Evolutionary conservation across 2,329 filamentous ascomycete genomes (phyloP).

Genomic region (Mycosphaerella arachidis): DNA sequence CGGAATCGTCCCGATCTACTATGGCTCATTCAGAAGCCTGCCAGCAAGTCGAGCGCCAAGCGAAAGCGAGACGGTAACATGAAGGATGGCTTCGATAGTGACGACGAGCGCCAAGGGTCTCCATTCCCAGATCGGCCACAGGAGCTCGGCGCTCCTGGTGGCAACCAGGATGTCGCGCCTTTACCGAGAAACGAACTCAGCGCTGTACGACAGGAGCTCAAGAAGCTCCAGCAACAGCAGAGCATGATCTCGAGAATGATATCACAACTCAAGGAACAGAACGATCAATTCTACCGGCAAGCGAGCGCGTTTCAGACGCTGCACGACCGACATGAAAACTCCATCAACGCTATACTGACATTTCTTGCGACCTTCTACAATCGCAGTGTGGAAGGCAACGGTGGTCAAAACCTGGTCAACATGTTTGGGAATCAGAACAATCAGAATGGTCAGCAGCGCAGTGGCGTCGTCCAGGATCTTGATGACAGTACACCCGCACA

Average conservation of each 20-base stretch:
- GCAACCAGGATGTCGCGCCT: slow-evolving; percentile 45
- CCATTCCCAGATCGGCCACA: slow-evolving; percentile 25
- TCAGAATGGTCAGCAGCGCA: slow-evolving; percentile 42
- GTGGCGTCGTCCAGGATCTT: slow-evolving; percentile 60
- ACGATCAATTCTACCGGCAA: slow-evolving; percentile 82
- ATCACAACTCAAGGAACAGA: slow-evolving; percentile 73
- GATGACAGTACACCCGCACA: slow-evolving; percentile 38
- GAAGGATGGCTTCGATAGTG: slow-evolving; percentile 67
- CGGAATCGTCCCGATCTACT: slow-evolving; percentile 86
- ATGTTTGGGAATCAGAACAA: slow-evolving; percentile 61
- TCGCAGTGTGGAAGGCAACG: slow-evolving; percentile 82
- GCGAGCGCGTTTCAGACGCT: slow-evolving; percentile 84
- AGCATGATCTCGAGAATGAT: slow-evolving; percentile 80
- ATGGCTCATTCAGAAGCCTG: slow-evolving; percentile 95
- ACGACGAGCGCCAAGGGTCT: slow-evolving; percentile 51
- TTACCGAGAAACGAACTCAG: slow-evolving; percentile 69
- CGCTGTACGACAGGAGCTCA: slow-evolving; percentile 72
- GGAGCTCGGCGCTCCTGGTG: slow-evolving; percentile 24
- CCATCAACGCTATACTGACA: slow-evolving; percentile 96
- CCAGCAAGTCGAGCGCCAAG: slow-evolving; percentile 56
- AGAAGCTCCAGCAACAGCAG: slow-evolving; percentile 80
- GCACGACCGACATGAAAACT: slow-evolving; percentile 95
- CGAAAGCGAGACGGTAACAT: slow-evolving; percentile 52
- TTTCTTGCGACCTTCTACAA: slow-evolving; percentile 97
- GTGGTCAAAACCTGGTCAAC: slow-evolving; percentile 72